Percentiles rank a stretch among this genome's conserved stretches.
phyloP scores from a whole-genome alignment of 371 early-diverging fungal species.

The Syncephalastrum racemosum region DNA sequence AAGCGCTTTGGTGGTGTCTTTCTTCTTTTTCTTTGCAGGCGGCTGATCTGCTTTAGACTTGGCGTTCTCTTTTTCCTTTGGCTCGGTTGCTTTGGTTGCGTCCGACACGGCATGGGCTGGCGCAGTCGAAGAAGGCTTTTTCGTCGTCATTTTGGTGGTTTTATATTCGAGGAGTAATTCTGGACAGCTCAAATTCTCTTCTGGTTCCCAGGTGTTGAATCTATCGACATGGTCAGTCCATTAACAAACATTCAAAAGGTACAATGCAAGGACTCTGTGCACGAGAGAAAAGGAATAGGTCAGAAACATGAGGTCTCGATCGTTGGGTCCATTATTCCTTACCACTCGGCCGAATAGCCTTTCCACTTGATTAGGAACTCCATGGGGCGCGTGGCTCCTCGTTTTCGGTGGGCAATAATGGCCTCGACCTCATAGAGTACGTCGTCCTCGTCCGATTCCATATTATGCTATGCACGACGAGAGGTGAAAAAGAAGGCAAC shows the following conservation, averaged over 20 bases:
- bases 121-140: background rate
- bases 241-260: background rate
- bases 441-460: constrained; percentile 7
- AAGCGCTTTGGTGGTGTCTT: too few relatives aligned
- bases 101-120: too few relatives aligned
- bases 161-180: constrained; percentile 8
- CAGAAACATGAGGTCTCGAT: background rate
- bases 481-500: too few relatives aligned
- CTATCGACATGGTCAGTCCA: constrained; percentile 4
- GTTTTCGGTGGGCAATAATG: constrained; percentile 7
- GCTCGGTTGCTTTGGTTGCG: too few relatives aligned
- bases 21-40: too few relatives aligned
- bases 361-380: constrained; percentile 24
- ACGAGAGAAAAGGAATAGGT: background rate
- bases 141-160: too few relatives aligned
- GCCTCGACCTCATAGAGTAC: constrained; percentile 13
- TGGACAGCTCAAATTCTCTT: constrained; percentile 20
- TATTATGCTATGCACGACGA: background rate
- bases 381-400: background rate
- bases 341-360: constrained; percentile 21
- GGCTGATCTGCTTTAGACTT: too few relatives aligned
- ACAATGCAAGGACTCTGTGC: background rate
- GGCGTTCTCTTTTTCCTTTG: too few relatives aligned
- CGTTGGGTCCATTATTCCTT: background rate
- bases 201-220: constrained; percentile 26